These are phyloP conservation scores for Naganishia antarctica DNA, from an alignment of 768 basidiomycete genomes.

Conservation along the genomic window DNA sequence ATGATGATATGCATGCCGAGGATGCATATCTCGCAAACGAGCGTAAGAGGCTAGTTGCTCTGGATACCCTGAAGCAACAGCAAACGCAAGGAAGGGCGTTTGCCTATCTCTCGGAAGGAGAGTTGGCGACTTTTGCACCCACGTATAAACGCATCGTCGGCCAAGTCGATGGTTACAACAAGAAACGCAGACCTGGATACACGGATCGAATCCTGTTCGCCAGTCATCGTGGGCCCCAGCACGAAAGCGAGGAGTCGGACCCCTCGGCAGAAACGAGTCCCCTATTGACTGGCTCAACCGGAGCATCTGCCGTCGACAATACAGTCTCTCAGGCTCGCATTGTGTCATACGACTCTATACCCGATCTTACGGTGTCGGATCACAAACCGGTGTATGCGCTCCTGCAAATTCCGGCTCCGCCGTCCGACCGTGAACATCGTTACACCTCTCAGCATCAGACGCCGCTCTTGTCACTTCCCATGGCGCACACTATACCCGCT, in stretches of 20 bases:
- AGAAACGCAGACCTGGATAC: conserved; percentile 77
- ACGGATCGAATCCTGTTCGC: conserved; percentile 87
- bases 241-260: conserved; percentile 56
- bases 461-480: conserved; percentile 52
- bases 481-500: conserved; percentile 24
- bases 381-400: conserved; percentile 87
- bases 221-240: conserved; percentile 62
- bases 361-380: conserved; percentile 81
- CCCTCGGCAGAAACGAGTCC: conserved; percentile 33
- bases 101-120: conserved; percentile 73
- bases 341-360: conserved; percentile 71
- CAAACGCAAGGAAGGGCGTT: conserved; percentile 64
- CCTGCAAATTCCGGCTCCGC: conserved; percentile 56
- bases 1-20: not conserved
- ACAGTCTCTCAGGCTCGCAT: conserved; percentile 49
- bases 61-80: conserved; percentile 51
- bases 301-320: not conserved
- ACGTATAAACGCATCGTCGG: conserved; percentile 84
- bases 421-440: conserved; percentile 32
- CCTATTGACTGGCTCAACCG: conserved; percentile 3
- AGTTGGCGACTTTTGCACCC: conserved; percentile 82
- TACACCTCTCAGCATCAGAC: conserved; percentile 38
- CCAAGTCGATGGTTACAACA: conserved; percentile 70
- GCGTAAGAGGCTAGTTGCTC: conserved; percentile 36
- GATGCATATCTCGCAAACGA: conserved; percentile 36